Evolutionary conservation across 495 filamentous ascomycete species (phyloP), one percentile per base, ranked within the genome.

Genomic region (Neurospora terricola): DNA sequence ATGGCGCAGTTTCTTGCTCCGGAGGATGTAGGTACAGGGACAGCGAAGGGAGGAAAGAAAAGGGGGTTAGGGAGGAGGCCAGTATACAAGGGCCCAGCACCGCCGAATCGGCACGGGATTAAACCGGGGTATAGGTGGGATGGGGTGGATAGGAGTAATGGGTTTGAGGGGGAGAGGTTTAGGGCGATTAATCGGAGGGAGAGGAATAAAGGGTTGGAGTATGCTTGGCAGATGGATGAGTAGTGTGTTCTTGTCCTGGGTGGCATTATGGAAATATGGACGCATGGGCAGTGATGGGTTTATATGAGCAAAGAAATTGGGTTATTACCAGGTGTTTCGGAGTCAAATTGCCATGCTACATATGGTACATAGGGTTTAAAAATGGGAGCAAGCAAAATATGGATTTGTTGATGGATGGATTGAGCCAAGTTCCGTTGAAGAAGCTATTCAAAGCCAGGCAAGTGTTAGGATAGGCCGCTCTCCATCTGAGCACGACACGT

Each of bases 151-250:
- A 86, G 96, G 75, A 86, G 91, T 27, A 99, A 92, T 86, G 94
- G 95, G 54, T 98, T 97, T 79, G 96, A 99, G 85, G 93, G 88
- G 82, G 93, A 98, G 82, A 91, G 93, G 86, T 98, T 98, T 84
- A 90, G 91, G 79, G 92, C 93, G 37, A 84, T 92, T 80, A 97
- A 97, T 82, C 82, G 87, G 79, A 89, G 86, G 81, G 87, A 87
- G 78, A 89, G 92, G 80, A 85, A 90, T 73, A 90, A 91, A 80
- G 88, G 91, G 43, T 79, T 98, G 82, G 92, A 97, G 78, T 97
- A 97, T 82, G 87, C 91, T 70, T 98, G 95, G 96, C 93, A 97
- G 87, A 94, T 94, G 90, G 94, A 98, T 84, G 92, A 93, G 76
- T 96, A 80, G 27, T 30, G 27, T 30, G 27, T 30, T 30, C 27